Conservation (phyloP, 2,329 filamentous ascomycete species). For the Colletotrichum australisinense region DNA sequence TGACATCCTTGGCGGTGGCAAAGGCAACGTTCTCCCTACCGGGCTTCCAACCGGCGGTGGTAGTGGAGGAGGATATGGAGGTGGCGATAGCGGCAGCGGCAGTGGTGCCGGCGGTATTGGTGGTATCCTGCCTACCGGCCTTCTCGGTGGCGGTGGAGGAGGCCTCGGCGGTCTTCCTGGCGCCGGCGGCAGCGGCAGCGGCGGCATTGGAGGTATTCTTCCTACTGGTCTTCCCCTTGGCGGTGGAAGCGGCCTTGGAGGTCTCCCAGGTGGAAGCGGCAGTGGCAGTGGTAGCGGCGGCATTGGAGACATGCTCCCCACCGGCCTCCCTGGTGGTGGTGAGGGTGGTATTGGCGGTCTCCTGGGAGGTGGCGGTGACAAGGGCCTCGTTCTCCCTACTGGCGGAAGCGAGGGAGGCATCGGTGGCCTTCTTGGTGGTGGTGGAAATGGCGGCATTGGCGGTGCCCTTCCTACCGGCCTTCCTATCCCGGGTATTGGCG, state of each 20-base stretch:
- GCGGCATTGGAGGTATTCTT: background rate
- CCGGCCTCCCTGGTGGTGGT: background rate
- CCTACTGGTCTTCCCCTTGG: background rate
- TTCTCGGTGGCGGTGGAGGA: background rate
- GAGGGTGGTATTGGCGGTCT: background rate
- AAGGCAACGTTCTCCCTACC: background rate
- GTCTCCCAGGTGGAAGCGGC: background rate
- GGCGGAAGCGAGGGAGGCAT: too few species aligned
- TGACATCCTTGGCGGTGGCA: background rate
- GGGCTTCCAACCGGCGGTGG: background rate
- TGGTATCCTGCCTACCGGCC: background rate
- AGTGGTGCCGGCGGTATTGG: background rate
- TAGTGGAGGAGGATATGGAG: background rate
- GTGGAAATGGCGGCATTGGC: background rate
- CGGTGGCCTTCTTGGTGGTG: background rate
- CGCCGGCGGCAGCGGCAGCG: background rate
- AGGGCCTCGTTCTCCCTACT: too few species aligned
- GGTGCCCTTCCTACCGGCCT: background rate
- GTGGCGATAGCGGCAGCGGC: background rate
- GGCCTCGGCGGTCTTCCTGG: background rate
- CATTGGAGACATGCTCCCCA: background rate
- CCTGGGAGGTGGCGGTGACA: too few species aligned
- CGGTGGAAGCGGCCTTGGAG: too few species aligned
- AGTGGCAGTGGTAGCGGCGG: background rate
- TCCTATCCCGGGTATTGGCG: background rate